Conservation (phyloP, 208 protist species). For the Trypanosoma melophagium region DNA sequence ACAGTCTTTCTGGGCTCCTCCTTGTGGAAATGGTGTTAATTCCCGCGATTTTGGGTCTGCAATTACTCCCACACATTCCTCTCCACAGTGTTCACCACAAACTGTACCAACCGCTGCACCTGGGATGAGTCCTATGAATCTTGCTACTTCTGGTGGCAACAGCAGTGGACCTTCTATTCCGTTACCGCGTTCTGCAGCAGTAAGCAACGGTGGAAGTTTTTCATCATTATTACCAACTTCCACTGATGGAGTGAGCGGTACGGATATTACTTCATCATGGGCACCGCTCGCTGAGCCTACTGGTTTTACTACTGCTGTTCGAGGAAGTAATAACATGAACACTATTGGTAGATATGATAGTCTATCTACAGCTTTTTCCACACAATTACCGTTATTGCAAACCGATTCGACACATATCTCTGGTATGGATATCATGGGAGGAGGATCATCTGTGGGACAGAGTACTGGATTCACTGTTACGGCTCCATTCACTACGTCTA, state of each 20-base stretch:
- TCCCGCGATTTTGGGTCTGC: conserved; percentile 1
- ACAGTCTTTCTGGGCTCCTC: conserved; percentile 39
- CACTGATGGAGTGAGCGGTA: neutral
- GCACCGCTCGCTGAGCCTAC: neutral
- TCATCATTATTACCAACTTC: conserved; percentile 12
- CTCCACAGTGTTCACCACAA: conserved; percentile 18
- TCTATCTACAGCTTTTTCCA: conserved; percentile 12
- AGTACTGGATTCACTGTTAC: conserved; percentile 25
- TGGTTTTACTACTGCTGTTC: conserved; percentile 1
- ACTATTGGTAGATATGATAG: neutral
- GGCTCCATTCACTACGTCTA: conserved; percentile 10
- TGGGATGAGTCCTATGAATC: neutral
- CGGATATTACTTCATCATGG: conserved; percentile 5
- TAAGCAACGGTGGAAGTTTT: conserved; percentile 7
- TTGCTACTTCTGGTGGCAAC: neutral
- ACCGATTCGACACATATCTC: conserved; percentile 18
- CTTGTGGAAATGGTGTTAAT: conserved; percentile 1
- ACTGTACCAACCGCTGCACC: neutral
- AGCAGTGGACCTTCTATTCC: conserved; percentile 14
- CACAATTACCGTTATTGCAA: conserved; percentile 3
- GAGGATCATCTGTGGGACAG: neutral
- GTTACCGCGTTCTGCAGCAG: conserved; percentile 16
- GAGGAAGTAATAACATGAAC: neutral
- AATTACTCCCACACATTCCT: conserved; percentile 22
- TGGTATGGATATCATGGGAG: neutral